Percentiles rank a stretch among this genome's conserved stretches.
phyloP scores from a whole-genome alignment of 495 filamentous ascomycete species.

The Talaromyces stipitatus region DNA sequence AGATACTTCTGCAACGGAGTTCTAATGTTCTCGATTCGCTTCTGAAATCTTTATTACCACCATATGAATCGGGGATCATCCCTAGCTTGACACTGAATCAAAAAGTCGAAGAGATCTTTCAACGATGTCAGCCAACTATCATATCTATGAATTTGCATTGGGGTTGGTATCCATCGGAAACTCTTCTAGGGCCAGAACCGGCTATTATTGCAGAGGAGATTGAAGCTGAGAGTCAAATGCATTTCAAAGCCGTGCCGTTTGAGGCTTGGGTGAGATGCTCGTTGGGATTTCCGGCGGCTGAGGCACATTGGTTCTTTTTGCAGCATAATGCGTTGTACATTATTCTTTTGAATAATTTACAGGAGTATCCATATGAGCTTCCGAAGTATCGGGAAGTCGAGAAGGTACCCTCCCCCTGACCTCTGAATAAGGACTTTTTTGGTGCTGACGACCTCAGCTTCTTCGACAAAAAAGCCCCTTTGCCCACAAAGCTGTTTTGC shows the following conservation, averaged over 20 bases:
- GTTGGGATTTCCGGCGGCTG: slow-evolving; percentile 23
- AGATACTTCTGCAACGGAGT: slow-evolving; percentile 24
- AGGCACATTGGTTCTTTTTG: slow-evolving; percentile 34
- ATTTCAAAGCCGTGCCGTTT: slow-evolving; percentile 32
- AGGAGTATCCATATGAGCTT: slow-evolving; percentile 26
- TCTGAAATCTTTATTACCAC: slow-evolving; percentile 18
- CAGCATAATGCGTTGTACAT: slow-evolving; percentile 34
- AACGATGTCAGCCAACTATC: slow-evolving; percentile 17
- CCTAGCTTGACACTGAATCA: slow-evolving; percentile 26
- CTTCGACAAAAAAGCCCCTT: slow-evolving; percentile 31
- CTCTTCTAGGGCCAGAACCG: slow-evolving; percentile 13
- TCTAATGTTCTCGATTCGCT: slow-evolving; percentile 25
- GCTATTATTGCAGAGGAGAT: slow-evolving; percentile 25
- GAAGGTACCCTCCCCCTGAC: slow-evolving; percentile 17
- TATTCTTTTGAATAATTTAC: slow-evolving; percentile 27
- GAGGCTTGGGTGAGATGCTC: slow-evolving; percentile 35
- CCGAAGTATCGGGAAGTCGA: slow-evolving; percentile 27
- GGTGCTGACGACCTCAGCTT: slow-evolving; percentile 16
- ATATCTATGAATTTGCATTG: slow-evolving; percentile 20
- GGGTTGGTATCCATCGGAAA: slow-evolving; percentile 30
- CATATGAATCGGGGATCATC: slow-evolving; percentile 19
- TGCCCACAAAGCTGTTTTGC: slow-evolving; percentile 27
- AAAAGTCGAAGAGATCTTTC: slow-evolving; percentile 37
- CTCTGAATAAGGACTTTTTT: no score
- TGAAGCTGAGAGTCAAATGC: slow-evolving; percentile 36